Conservation (phyloP, 106 monocot species). For the Ottelia alismoides region DNA sequence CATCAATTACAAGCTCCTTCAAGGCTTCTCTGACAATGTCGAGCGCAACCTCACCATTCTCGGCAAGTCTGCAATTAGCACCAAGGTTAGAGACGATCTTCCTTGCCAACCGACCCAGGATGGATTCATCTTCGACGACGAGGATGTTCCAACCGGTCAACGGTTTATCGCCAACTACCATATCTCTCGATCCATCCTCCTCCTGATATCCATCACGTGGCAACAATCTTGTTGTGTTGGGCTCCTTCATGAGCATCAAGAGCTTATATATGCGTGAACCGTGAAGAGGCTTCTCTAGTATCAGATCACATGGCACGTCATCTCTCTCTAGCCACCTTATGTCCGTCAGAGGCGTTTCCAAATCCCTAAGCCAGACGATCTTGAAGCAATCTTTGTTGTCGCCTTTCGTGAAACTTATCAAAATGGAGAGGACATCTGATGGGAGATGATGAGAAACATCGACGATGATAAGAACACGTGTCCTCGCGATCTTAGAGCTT, state of each 20-base stretch:
- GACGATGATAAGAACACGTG: constrained; percentile 31
- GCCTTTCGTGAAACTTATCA: constrained; percentile 14
- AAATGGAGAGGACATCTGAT: constrained; percentile 13
- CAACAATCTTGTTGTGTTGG: not conserved
- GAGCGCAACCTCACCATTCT: constrained; percentile 55
- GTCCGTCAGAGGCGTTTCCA: constrained; percentile 16
- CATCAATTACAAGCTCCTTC: not conserved
- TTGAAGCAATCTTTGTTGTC: constrained; percentile 20
- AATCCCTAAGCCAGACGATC: constrained; percentile 43
- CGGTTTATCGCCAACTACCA: constrained; percentile 9
- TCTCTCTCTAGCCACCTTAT: constrained; percentile 11
- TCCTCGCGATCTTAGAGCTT: constrained; percentile 5
- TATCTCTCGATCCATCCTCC: constrained; percentile 3
- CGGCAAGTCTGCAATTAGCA: constrained; percentile 28
- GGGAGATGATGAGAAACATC: constrained; percentile 27
- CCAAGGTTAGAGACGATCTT: constrained; percentile 32
- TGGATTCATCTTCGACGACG: constrained; percentile 41
- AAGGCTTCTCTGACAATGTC: constrained; percentile 30
- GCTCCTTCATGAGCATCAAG: constrained; percentile 1
- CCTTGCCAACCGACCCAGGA: constrained; percentile 18
- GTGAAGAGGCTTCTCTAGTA: constrained; percentile 59
- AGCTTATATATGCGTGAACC: constrained; percentile 52
- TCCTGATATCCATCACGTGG: no score
- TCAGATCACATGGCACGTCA: constrained; percentile 25
- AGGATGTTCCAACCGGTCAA: constrained; percentile 40